Evolutionary conservation across 352 stramenopile genomes (phyloP), one percentile per base, ranked within the genome.

Genomic region (Phytophthora ramorum): DNA sequence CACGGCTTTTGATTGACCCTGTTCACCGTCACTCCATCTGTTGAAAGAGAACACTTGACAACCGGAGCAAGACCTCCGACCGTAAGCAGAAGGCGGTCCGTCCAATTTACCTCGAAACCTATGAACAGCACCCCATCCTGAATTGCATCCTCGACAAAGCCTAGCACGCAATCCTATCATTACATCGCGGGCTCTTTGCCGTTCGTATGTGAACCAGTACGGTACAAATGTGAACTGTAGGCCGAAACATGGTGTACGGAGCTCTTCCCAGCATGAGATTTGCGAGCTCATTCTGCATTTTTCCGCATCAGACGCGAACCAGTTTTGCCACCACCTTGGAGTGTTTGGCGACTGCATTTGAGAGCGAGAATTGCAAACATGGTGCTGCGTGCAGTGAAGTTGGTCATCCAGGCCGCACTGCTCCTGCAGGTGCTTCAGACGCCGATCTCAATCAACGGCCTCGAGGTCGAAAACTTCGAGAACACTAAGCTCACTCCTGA

Each of bases 221-320:
- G 12, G 20, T 34, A 32, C 44, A 35, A 26, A 26, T 13, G 41
- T 24, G 24, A 13, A 51, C 45, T 13, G 12, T 7, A 12, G 7
- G 12, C 20, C 32, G 7, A n/a, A 34, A 52, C 1, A 47, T 14
- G 16, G 20, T 47, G 41, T 24, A 24, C 7, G 3, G 41, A 26
- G 41, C 9, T 8, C 30, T 6, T 14, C n/a, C 28, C 54, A 70
- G 60, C 66, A 58, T 57, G 56, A 57, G 53, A 74, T 74, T 74
- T 66, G 60, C 66, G 24, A 24, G 3, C 13, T 19, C 59, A 75
- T 75, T 75, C 54, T 58, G 49, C 56, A 71, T 75, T 71, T 66
- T 51, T 56, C 66, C 55, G 50, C 20, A 49, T 66, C 16, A 7
- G 28, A 44, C 61, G 3, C 66, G 62, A 53, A 58, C 47, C 49